Evolutionary conservation across 2,329 filamentous ascomycete genomes (phyloP).

Genomic region (Cladophialophora chaetospira): DNA sequence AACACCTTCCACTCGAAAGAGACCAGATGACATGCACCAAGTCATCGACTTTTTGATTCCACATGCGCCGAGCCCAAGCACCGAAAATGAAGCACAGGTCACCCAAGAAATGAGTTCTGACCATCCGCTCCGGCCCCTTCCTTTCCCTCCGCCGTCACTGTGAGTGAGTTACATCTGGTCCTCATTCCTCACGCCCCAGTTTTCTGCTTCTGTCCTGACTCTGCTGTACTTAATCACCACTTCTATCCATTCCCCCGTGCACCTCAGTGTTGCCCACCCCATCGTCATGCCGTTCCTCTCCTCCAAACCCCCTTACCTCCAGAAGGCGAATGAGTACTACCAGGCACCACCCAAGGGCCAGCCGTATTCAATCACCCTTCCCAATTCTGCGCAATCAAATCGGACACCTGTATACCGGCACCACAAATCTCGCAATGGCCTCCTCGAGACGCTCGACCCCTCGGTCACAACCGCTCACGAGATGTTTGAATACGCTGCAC

Average conservation of each 20-base stretch:
- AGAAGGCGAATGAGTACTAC: constrained; percentile 54
- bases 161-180: too few relatives aligned
- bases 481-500: constrained; percentile 67
- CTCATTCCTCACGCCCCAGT: too few relatives aligned
- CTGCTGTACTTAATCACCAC: not conserved
- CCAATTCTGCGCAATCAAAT: constrained; percentile 71
- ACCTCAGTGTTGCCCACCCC: not conserved
- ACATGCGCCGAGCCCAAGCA: too few relatives aligned
- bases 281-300: constrained; percentile 40
- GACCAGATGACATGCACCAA: constrained; percentile 1
- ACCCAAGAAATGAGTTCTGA: too few relatives aligned
- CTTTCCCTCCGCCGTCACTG: too few relatives aligned
- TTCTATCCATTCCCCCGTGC: not conserved
- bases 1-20: not conserved
- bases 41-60: too few relatives aligned
- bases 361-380: constrained; percentile 76
- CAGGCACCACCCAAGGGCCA: constrained; percentile 69
- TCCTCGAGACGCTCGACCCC: constrained; percentile 73
- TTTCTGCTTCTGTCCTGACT: not conserved
- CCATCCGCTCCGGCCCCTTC: too few relatives aligned
- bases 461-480: constrained; percentile 73
- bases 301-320: constrained; percentile 40
- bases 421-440: constrained; percentile 72
- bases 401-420: constrained; percentile 80
- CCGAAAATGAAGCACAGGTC: too few relatives aligned